phyloP scores from a whole-genome alignment of 2,329 filamentous ascomycete species.

The Penicillium sp. region DNA sequence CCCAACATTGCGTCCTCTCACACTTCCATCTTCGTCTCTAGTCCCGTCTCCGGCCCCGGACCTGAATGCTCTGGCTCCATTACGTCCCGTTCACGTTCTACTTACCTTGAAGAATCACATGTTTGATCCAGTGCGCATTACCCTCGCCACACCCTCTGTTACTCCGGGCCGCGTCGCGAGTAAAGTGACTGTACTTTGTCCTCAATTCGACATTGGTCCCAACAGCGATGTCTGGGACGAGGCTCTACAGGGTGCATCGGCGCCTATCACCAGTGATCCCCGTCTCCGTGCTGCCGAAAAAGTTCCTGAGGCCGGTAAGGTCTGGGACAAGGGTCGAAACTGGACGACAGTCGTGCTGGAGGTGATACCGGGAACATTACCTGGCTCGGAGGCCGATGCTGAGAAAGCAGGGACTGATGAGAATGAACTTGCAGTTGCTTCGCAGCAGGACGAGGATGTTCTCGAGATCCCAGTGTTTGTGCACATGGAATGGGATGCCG shows the following conservation, averaged over 20 bases:
- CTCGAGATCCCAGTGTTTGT: conserved; percentile 96
- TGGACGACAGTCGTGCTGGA: conserved; percentile 95
- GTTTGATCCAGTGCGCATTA: conserved; percentile 87
- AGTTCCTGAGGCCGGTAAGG: conserved; percentile 83
- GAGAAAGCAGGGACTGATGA: conserved; percentile 35
- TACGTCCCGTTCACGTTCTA: conserved; percentile 72
- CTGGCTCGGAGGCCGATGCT: conserved; percentile 32
- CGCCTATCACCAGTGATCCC: conserved; percentile 40
- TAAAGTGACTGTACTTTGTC: conserved; percentile 89
- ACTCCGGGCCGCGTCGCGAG: conserved; percentile 78
- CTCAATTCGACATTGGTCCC: conserved; percentile 89
- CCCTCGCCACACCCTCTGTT: conserved; percentile 78
- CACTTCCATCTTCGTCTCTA: conserved; percentile 41
- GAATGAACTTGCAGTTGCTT: conserved; percentile 33
- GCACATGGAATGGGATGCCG: conserved; percentile 83
- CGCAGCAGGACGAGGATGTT: conserved; percentile 61
- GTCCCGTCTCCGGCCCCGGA: conserved; percentile 37
- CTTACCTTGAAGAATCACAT: conserved; percentile 92
- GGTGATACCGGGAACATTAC: conserved; percentile 67
- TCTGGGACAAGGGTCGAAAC: conserved; percentile 93
- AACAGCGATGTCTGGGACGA: conserved; percentile 96
- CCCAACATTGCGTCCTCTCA: conserved; percentile 67
- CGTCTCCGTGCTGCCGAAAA: conserved; percentile 48
- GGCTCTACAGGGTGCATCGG: conserved; percentile 64
- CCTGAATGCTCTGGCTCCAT: conserved; percentile 53